Evolutionary conservation across 2,329 filamentous ascomycete species (phyloP).

Genomic region (Ophiostoma sp.): DNA sequence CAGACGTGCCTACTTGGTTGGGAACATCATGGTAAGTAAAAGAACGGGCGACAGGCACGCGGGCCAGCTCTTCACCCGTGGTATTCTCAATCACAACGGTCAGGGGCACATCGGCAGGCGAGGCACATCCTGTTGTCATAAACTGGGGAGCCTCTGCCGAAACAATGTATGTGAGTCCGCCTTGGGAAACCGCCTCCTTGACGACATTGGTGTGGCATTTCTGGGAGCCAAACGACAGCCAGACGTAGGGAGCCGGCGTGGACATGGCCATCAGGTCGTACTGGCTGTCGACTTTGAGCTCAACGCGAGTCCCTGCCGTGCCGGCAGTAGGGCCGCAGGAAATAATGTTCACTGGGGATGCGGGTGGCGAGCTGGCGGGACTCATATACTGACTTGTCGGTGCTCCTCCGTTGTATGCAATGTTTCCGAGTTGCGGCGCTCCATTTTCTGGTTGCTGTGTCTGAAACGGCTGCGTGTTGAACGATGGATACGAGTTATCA

Average conservation of each 20-base stretch:
- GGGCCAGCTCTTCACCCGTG: slow-evolving; percentile 55
- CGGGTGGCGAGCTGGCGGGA: slow-evolving; percentile 18
- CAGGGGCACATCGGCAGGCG: slow-evolving; percentile 53
- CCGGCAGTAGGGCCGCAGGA: slow-evolving; percentile 71
- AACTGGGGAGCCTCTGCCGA: slow-evolving; percentile 68
- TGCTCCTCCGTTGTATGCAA: slow-evolving; percentile 61
- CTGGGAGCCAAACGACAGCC: slow-evolving; percentile 75
- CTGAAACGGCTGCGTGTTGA: slow-evolving; percentile 50
- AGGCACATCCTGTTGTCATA: slow-evolving; percentile 51
- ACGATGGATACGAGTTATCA: slow-evolving; percentile 56
- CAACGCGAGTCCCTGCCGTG: slow-evolving; percentile 66
- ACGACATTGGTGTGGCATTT: slow-evolving; percentile 67
- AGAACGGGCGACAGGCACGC: slow-evolving; percentile 47
- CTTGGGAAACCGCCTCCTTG: slow-evolving; percentile 53
- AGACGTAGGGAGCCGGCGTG: slow-evolving; percentile 58
- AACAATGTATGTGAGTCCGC: slow-evolving; percentile 64
- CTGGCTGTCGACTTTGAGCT: slow-evolving; percentile 71
- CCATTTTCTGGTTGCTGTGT: slow-evolving; percentile 53
- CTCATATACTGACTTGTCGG: slow-evolving; percentile 65
- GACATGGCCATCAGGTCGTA: slow-evolving; percentile 68
- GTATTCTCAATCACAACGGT: slow-evolving; percentile 54
- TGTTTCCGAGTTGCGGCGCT: slow-evolving; percentile 53
- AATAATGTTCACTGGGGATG: slow-evolving; percentile 51
- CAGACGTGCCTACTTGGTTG: slow-evolving; percentile 29
- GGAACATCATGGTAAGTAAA: slow-evolving; percentile 45